phyloP scores from a whole-genome alignment of 2,329 filamentous ascomycete species.

The Beauveria australis region DNA sequence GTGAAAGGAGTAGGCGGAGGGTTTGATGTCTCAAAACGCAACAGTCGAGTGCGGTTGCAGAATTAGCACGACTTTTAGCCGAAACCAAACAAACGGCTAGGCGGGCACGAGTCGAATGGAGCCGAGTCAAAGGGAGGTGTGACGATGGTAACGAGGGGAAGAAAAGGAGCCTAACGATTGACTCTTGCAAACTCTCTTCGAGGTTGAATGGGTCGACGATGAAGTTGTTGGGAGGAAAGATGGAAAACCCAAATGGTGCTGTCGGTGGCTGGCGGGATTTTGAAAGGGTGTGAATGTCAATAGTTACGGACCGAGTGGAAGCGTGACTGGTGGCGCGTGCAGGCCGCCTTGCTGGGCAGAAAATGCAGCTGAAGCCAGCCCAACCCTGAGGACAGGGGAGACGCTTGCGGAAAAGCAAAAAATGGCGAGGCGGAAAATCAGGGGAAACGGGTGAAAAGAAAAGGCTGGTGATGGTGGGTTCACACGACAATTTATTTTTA shows the following conservation, averaged over 20 bases:
- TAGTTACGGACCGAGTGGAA: neutral
- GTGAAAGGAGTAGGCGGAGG: neutral
- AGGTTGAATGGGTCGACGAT: neutral
- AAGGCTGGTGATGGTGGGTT: neutral
- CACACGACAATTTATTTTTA: too few relatives aligned
- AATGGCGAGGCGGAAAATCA: neutral
- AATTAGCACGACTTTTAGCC: neutral
- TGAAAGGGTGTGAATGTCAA: neutral
- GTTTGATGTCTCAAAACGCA: constrained; percentile 3
- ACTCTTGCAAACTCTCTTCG: neutral
- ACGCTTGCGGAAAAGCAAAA: neutral
- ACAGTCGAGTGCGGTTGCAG: neutral
- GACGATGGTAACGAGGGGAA: neutral
- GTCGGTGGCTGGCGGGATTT: neutral
- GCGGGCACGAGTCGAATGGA: neutral
- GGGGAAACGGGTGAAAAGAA: neutral
- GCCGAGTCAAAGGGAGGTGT: neutral
- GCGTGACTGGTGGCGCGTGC: neutral
- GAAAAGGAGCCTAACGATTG: neutral
- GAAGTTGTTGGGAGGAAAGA: neutral
- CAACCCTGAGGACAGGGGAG: neutral
- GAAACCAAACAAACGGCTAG: constrained; percentile 4
- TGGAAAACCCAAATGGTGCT: neutral
- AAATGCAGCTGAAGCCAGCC: too few relatives aligned
- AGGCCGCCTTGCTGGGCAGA: neutral